These are phyloP conservation scores for Umbilicaria muhlenbergii DNA, from an alignment of 495 filamentous ascomycete species.

Conservation along the genomic window DNA sequence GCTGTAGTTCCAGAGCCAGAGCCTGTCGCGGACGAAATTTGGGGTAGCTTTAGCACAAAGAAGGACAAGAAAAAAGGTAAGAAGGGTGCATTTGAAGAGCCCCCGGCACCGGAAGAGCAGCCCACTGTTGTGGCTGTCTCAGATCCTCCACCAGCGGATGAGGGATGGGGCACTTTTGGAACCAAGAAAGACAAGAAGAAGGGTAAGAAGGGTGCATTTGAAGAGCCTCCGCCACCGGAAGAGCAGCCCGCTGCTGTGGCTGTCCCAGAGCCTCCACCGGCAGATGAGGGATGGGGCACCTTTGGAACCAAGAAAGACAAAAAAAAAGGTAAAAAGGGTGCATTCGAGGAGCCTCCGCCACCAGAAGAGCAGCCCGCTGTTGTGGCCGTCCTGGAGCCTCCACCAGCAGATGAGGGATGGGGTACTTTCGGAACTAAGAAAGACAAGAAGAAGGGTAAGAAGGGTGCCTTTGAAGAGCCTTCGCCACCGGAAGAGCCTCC, in stretches of 20 bases:
- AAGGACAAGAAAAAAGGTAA: background rate
- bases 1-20: slow-evolving; percentile 9
- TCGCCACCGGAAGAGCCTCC: background rate
- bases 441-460: slow-evolving; percentile 9
- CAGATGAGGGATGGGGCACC: slow-evolving; percentile 3
- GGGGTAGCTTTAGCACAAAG: slow-evolving; percentile 5
- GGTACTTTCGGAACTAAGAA: slow-evolving; percentile 3
- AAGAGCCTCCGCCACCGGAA: background rate
- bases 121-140: background rate
- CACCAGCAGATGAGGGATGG: slow-evolving; percentile 6
- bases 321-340: slow-evolving; percentile 4
- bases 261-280: slow-evolving; percentile 1
- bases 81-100: slow-evolving; percentile 1
- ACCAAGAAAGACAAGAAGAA: slow-evolving; percentile 13
- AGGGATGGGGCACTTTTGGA: background rate
- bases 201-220: background rate
- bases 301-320: slow-evolving; percentile 9
- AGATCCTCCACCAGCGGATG: slow-evolving; percentile 4
- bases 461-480: background rate
- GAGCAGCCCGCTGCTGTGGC: background rate
- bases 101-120: background rate
- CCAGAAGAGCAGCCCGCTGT: too few relatives aligned
- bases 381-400: background rate
- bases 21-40: slow-evolving; percentile 6
- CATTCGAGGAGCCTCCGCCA: background rate